Evolutionary conservation across 106 monocot genomes (phyloP).

Genomic region (Acanthochlamys bracteata): DNA sequence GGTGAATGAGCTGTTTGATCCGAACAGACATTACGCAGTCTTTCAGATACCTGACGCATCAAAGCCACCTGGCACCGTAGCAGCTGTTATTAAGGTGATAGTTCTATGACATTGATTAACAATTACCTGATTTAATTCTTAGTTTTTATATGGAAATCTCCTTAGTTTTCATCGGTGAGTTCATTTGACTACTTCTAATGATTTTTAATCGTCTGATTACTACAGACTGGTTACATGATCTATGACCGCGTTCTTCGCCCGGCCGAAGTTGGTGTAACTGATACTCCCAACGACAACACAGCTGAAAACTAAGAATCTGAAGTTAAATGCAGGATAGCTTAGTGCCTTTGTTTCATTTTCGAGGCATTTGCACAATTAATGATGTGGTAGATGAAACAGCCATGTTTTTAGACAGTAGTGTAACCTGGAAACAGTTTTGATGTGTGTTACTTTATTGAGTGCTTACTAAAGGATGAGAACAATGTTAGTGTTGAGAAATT

Average conservation of each 20-base stretch:
- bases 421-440: neutral
- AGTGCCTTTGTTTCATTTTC: too few species aligned
- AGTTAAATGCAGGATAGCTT: too few species aligned
- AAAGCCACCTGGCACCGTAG: slow-evolving; percentile 39
- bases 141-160: too few species aligned
- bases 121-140: neutral
- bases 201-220: neutral
- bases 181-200: neutral
- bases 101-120: neutral
- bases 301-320: too few species aligned
- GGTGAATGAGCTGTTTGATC: slow-evolving; percentile 46
- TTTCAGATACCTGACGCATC: slow-evolving; percentile 43
- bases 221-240: slow-evolving; percentile 60
- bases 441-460: neutral
- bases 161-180: neutral
- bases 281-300: slow-evolving; percentile 12
- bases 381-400: neutral
- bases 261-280: slow-evolving; percentile 71
- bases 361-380: neutral
- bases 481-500: too few species aligned
- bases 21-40: slow-evolving; percentile 43
- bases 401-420: neutral
- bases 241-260: slow-evolving; percentile 64
- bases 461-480: neutral
- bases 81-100: slow-evolving; percentile 48